A percentile compares a stretch with the other conserved stretches of the same genome.
Conservation (phyloP, 805 yeast species). For the Ogataea degrootiae region DNA sequence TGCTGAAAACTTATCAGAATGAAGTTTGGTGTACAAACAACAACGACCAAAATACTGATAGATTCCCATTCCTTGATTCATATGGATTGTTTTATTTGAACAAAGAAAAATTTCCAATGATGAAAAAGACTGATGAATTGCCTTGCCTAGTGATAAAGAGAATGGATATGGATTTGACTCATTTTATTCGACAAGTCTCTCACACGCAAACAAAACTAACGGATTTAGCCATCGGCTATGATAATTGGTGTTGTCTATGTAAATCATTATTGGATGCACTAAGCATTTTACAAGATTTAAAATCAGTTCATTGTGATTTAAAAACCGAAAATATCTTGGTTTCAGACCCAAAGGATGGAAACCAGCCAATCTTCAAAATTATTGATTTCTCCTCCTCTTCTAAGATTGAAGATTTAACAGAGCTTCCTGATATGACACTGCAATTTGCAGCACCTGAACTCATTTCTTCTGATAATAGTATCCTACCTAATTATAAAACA, state of each 20-base stretch:
- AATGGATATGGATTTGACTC: slow-evolving; percentile 25
- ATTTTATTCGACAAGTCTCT: slow-evolving; percentile 12
- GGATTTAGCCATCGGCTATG: slow-evolving; percentile 18
- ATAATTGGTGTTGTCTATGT: slow-evolving; percentile 31
- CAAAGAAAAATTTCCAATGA: slow-evolving; percentile 20
- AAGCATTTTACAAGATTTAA: slow-evolving; percentile 20
- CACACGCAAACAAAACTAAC: slow-evolving; percentile 1
- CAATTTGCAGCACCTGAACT: slow-evolving; percentile 47
- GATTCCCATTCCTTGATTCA: slow-evolving; percentile 25
- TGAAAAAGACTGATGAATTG: slow-evolving; percentile 20
- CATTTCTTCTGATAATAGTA: slow-evolving; percentile 17
- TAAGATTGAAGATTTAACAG: slow-evolving; percentile 14
- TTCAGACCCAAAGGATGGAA: slow-evolving; percentile 14
- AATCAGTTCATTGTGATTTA: slow-evolving; percentile 43
- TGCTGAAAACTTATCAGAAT: slow-evolving; percentile 16
- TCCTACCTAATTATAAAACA: slow-evolving; percentile 30
- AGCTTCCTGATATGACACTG: slow-evolving; percentile 31
- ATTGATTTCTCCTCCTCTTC: slow-evolving; percentile 45
- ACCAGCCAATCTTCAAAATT: slow-evolving; percentile 30
- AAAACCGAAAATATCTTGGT: slow-evolving; percentile 43
- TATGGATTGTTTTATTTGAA: slow-evolving; percentile 26
- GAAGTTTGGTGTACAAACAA: slow-evolving; percentile 9
- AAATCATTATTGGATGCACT: slow-evolving; percentile 25
- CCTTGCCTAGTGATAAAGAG: slow-evolving; percentile 27
- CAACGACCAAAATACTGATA: neutral